Conservation (phyloP, 2,329 filamentous ascomycete genomes). For the Pezicula carpinea region DNA sequence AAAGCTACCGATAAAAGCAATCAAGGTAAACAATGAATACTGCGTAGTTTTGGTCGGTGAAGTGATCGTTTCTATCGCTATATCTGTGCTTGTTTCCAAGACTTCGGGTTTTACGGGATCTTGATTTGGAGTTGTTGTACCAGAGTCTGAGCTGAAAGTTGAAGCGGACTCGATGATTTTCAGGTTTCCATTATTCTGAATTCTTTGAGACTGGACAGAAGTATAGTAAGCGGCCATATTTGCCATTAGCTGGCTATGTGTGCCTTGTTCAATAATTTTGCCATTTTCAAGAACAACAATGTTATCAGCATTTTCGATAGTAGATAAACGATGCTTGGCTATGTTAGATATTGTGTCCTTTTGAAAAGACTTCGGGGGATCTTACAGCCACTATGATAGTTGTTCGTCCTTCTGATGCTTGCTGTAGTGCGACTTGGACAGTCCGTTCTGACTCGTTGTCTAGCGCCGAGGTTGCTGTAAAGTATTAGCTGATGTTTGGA, state of each 20-base stretch:
- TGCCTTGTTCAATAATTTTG: constrained; percentile 81
- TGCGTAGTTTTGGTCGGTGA: no score
- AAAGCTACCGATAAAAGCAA: constrained; percentile 73
- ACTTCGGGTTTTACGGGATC: no score
- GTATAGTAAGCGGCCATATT: constrained; percentile 58
- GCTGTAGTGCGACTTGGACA: constrained; percentile 84
- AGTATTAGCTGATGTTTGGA: no score
- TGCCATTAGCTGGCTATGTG: constrained; percentile 62
- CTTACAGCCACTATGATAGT: constrained; percentile 77
- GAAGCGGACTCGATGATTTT: constrained; percentile 33
- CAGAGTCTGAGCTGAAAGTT: no score
- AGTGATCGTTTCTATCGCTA: no score
- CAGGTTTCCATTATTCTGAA: constrained; percentile 48
- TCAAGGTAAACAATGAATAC: constrained; percentile 36
- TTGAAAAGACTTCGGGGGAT: no score
- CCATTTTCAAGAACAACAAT: constrained; percentile 86
- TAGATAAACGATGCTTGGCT: constrained; percentile 70
- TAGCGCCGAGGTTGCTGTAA: constrained; percentile 72
- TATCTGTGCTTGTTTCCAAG: no score
- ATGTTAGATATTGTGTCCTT: no score
- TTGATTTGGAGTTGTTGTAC: no score
- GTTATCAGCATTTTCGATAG: constrained; percentile 86
- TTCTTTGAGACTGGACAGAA: constrained; percentile 60
- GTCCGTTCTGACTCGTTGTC: constrained; percentile 90
- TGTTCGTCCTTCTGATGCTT: constrained; percentile 75